These are phyloP conservation scores for Penicillium sp. DNA, from an alignment of 2,329 filamentous ascomycete genomes.

Conservation along the genomic window DNA sequence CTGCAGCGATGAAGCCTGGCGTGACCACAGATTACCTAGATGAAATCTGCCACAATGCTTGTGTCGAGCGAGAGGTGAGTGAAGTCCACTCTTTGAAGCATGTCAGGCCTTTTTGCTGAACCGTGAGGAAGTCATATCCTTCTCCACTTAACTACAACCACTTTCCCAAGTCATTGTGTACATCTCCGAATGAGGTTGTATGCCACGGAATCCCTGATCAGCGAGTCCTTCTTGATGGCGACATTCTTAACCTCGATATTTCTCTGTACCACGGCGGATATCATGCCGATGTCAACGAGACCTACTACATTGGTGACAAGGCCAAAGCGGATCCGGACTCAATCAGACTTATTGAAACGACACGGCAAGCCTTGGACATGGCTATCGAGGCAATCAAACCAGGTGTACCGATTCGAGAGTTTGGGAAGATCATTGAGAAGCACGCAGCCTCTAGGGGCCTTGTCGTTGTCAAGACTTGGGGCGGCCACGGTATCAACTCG, in stretches of 20 bases:
- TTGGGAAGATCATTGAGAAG: slow-evolving; percentile 87
- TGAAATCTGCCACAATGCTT: slow-evolving; percentile 85
- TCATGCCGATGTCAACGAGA: slow-evolving; percentile 92
- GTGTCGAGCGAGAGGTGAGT: slow-evolving; percentile 73
- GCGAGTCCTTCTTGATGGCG: slow-evolving; percentile 76
- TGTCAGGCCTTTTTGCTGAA: neutral
- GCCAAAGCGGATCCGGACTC: slow-evolving; percentile 76
- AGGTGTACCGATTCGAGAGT: slow-evolving; percentile 80
- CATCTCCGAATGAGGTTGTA: slow-evolving; percentile 88
- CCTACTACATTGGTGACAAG: slow-evolving; percentile 87
- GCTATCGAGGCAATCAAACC: slow-evolving; percentile 87
- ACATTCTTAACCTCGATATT: slow-evolving; percentile 92
- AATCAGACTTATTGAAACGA: slow-evolving; percentile 80
- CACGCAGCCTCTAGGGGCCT: slow-evolving; percentile 76
- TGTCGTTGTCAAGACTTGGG: slow-evolving; percentile 85
- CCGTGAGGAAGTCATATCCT: slow-evolving; percentile 71
- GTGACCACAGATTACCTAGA: slow-evolving; percentile 90
- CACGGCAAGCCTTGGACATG: slow-evolving; percentile 77
- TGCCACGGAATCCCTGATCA: slow-evolving; percentile 95
- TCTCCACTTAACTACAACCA: slow-evolving; percentile 87
- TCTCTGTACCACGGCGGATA: slow-evolving; percentile 87
- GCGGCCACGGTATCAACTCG: slow-evolving; percentile 85
- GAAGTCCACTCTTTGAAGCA: neutral
- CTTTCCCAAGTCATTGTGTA: slow-evolving; percentile 94
- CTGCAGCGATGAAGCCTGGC: slow-evolving; percentile 73